Evolutionary conservation across 768 basidiomycete species (phyloP).

Genomic region (Coprinopsis strossmayeri): DNA sequence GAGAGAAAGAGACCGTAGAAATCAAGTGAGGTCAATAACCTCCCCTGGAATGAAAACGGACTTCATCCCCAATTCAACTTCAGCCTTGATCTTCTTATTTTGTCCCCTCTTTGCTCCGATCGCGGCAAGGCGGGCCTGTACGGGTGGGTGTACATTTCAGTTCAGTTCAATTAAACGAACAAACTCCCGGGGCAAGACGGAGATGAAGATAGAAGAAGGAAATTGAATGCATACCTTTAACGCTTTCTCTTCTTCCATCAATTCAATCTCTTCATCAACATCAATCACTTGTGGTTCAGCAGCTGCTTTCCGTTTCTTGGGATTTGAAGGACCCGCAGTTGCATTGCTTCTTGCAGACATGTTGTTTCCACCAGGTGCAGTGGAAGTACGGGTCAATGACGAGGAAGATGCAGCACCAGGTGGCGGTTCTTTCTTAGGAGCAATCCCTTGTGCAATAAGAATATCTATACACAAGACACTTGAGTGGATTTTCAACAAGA

Average conservation of each 20-base stretch:
- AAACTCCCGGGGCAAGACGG: background rate
- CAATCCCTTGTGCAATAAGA: background rate
- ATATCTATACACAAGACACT: background rate
- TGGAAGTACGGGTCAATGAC: no score
- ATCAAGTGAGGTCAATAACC: background rate
- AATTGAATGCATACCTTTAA: background rate
- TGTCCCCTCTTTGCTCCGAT: background rate
- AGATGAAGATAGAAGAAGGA: background rate
- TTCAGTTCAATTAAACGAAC: no score
- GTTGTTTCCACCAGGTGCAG: no score
- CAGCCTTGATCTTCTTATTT: background rate
- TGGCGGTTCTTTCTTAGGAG: background rate
- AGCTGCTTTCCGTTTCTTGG: background rate
- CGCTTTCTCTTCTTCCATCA: background rate
- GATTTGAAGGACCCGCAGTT: background rate
- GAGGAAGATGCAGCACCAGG: background rate
- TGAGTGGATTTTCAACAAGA: background rate
- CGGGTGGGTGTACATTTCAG: no score
- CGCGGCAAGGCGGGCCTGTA: background rate
- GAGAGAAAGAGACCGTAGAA: no score
- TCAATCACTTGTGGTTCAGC: background rate
- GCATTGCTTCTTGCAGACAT: background rate
- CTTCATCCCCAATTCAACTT: conserved; percentile 33
- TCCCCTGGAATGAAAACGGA: conserved; percentile 23
- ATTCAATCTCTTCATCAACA: background rate